Conservation (phyloP, 352 stramenopile species). For the Globisporangium ultimum region DNA sequence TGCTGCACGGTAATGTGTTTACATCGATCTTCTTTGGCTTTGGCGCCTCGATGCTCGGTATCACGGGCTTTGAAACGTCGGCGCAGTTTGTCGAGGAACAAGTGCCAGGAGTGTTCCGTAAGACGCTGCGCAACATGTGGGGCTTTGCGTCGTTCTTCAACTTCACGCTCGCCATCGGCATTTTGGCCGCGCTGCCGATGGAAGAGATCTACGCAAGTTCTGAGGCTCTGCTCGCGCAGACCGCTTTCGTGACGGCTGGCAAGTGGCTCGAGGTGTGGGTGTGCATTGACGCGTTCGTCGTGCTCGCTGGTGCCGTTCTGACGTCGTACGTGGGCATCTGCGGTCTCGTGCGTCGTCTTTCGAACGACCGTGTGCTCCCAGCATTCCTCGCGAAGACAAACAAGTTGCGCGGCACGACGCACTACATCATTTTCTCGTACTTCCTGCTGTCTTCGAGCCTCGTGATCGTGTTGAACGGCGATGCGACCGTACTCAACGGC, state of each 20-base stretch:
- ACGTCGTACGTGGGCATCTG: constrained; percentile 84
- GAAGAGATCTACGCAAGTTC: constrained; percentile 40
- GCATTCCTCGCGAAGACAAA: constrained; percentile 55
- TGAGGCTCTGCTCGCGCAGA: constrained; percentile 66
- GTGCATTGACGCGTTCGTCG: constrained; percentile 81
- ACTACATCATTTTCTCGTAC: constrained; percentile 75
- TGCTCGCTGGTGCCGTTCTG: constrained; percentile 79
- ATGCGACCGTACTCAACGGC: constrained; percentile 65
- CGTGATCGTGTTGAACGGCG: constrained; percentile 65
- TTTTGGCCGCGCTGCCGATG: constrained; percentile 70
- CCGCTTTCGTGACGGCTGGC: constrained; percentile 35
- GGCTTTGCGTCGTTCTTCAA: constrained; percentile 81
- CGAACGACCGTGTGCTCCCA: constrained; percentile 58
- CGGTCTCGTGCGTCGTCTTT: constrained; percentile 68
- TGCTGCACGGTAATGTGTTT: constrained; percentile 33
- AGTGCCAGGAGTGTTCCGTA: constrained; percentile 63
- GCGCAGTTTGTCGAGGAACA: constrained; percentile 89
- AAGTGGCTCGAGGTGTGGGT: constrained; percentile 51
- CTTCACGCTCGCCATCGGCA: constrained; percentile 29
- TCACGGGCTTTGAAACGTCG: constrained; percentile 87
- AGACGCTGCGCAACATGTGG: constrained; percentile 82
- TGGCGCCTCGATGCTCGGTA: constrained; percentile 77
- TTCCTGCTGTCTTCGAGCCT: constrained; percentile 63
- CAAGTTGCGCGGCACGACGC: constrained; percentile 57
- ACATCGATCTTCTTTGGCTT: constrained; percentile 74